Conservation (phyloP, 805 yeast species). For the Wickerhamiella cacticola region DNA sequence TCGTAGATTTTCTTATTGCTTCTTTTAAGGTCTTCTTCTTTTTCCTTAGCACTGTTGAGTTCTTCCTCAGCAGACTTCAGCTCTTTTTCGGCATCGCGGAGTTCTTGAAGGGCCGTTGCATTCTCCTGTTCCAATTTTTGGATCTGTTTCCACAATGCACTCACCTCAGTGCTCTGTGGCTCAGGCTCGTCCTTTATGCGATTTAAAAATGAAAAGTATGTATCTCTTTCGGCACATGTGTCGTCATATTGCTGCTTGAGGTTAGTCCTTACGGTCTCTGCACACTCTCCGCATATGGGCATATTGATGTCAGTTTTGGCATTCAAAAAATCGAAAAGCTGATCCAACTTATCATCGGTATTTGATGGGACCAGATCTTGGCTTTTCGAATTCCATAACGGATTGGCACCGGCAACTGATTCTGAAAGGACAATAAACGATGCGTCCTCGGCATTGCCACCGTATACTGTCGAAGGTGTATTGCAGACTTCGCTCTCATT, state of each 20-base stretch:
- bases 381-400: conserved; percentile 13
- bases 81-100: conserved; percentile 28
- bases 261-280: conserved; percentile 49
- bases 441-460: conserved; percentile 18
- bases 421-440: conserved; percentile 22
- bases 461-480: conserved; percentile 4
- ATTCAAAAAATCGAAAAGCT: conserved; percentile 60
- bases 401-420: conserved; percentile 21
- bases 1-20: conserved; percentile 39
- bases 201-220: conserved; percentile 59
- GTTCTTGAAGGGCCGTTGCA: conserved; percentile 28
- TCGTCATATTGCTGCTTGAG: conserved; percentile 61
- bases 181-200: conserved; percentile 49
- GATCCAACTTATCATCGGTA: conserved; percentile 33
- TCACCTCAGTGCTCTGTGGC: conserved; percentile 35
- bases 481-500: conserved; percentile 20
- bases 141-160: conserved; percentile 37
- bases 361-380: neutral
- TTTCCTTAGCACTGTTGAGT: conserved; percentile 32
- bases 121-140: conserved; percentile 35
- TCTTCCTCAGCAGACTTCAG: conserved; percentile 31
- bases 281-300: conserved; percentile 85
- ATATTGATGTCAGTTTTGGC: conserved; percentile 63
- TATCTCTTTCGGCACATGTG: conserved; percentile 63
- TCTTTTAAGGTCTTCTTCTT: conserved; percentile 24